Evolutionary conservation across 805 yeast species (phyloP).

Genomic region (Hanseniaspora hatyaiensis): DNA sequence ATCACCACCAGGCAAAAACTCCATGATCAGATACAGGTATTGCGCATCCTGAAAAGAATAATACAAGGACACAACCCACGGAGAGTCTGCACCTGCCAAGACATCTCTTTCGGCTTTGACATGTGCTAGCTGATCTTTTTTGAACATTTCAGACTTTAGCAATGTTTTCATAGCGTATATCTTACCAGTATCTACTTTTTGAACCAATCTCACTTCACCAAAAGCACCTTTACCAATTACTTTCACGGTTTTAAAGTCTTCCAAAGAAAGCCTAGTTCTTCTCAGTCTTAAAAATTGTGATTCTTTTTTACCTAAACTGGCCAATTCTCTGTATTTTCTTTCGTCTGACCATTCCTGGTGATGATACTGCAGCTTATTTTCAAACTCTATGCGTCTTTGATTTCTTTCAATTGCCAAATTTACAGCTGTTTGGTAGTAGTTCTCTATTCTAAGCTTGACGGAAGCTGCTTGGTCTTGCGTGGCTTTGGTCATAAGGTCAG

Average conservation of each 20-base stretch:
- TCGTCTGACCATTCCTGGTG: constrained; percentile 71
- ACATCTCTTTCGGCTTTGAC: constrained; percentile 95
- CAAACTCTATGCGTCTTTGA: constrained; percentile 79
- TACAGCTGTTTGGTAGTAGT: constrained; percentile 74
- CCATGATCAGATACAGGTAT: constrained; percentile 82
- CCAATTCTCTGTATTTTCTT: constrained; percentile 68
- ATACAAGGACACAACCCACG: constrained; percentile 78
- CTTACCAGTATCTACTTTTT: constrained; percentile 79
- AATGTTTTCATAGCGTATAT: constrained; percentile 91
- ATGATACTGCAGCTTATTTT: constrained; percentile 46
- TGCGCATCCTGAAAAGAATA: constrained; percentile 64
- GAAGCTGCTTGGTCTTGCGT: constrained; percentile 80
- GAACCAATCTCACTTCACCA: constrained; percentile 92
- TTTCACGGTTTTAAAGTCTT: constrained; percentile 79
- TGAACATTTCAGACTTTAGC: constrained; percentile 83
- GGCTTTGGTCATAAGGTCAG: constrained; percentile 58
- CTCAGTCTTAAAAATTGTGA: constrained; percentile 74
- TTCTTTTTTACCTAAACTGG: constrained; percentile 76
- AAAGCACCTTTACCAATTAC: constrained; percentile 94
- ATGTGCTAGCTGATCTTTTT: constrained; percentile 87
- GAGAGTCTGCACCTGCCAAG: constrained; percentile 79
- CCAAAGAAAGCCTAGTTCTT: constrained; percentile 69
- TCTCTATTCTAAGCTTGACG: constrained; percentile 68
- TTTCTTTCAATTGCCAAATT: constrained; percentile 90
- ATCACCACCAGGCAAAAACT: constrained; percentile 84